These are phyloP conservation scores for Thermomucor indicae-seudaticae DNA, from an alignment of 371 early-diverging fungal genomes.

Conservation along the genomic window DNA sequence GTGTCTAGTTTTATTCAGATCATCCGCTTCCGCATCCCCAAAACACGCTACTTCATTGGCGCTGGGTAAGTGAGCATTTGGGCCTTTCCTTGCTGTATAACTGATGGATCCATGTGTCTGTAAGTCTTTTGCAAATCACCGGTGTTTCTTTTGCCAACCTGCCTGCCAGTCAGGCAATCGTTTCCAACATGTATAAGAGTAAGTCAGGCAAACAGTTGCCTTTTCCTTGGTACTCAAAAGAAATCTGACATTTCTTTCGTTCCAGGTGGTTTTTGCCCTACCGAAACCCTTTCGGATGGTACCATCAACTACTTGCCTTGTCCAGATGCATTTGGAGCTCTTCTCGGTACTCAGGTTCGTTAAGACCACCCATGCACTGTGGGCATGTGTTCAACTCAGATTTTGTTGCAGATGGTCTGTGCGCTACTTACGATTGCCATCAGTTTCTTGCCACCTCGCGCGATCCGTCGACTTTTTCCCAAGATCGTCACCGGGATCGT, in stretches of 20 bases:
- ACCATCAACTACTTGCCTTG: constrained; percentile 40
- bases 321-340: constrained; percentile 53
- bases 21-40: constrained; percentile 41
- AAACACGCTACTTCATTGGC: constrained; percentile 42
- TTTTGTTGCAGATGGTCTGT: constrained; percentile 34
- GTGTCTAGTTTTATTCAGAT: constrained; percentile 42
- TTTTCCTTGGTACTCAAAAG: no score
- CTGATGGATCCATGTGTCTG: neutral
- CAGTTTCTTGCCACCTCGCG: constrained; percentile 46
- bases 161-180: constrained; percentile 28
- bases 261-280: constrained; percentile 45
- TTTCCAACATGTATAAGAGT: constrained; percentile 44
- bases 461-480: constrained; percentile 47
- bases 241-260: no score
- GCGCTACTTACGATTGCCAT: constrained; percentile 39
- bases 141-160: constrained; percentile 38
- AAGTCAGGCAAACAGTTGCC: no score
- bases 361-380: neutral
- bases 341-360: constrained; percentile 53
- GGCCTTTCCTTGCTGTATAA: neutral
- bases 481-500: constrained; percentile 52
- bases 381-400: neutral
- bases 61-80: constrained; percentile 20
- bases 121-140: constrained; percentile 26
- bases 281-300: constrained; percentile 34